phyloP scores from a whole-genome alignment of 495 filamentous ascomycete species.

The Clohesyomyces aquaticus region DNA sequence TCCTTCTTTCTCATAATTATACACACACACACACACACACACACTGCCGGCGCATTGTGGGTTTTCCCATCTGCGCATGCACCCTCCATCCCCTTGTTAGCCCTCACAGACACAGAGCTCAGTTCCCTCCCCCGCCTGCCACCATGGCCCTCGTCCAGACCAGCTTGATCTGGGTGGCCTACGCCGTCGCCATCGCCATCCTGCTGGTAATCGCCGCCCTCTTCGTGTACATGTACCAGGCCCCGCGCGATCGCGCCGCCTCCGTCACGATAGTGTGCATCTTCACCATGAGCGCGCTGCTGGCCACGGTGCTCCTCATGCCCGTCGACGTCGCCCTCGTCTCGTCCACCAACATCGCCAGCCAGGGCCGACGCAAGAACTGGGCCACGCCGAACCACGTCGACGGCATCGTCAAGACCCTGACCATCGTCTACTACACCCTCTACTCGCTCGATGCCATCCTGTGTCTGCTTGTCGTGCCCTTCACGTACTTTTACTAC shows the following conservation, averaged over 20 bases:
- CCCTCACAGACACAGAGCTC: no score
- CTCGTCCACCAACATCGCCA: conserved; percentile 78
- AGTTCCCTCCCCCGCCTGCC: neutral
- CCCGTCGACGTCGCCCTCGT: conserved; percentile 95
- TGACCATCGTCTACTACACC: conserved; percentile 89
- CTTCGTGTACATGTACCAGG: conserved; percentile 86
- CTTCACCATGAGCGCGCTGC: conserved; percentile 78
- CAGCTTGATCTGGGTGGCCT: conserved; percentile 90
- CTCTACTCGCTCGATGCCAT: conserved; percentile 91
- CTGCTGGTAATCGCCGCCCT: conserved; percentile 72
- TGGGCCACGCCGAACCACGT: conserved; percentile 86
- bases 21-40: no score
- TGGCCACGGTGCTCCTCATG: conserved; percentile 89
- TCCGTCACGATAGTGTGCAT: conserved; percentile 81
- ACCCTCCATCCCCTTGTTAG: neutral
- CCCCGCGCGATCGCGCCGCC: conserved; percentile 79
- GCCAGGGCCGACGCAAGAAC: conserved; percentile 81
- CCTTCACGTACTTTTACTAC: conserved; percentile 97
- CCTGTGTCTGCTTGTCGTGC: conserved; percentile 86
- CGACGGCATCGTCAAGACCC: conserved; percentile 71
- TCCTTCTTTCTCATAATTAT: no score
- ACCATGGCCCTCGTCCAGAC: conserved; percentile 68
- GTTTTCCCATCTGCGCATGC: neutral
- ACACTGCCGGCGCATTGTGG: no score
- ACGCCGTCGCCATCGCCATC: conserved; percentile 74